phyloP scores from a whole-genome alignment of 2,329 filamentous ascomycete species.

The Calonectria multiphialidica region DNA sequence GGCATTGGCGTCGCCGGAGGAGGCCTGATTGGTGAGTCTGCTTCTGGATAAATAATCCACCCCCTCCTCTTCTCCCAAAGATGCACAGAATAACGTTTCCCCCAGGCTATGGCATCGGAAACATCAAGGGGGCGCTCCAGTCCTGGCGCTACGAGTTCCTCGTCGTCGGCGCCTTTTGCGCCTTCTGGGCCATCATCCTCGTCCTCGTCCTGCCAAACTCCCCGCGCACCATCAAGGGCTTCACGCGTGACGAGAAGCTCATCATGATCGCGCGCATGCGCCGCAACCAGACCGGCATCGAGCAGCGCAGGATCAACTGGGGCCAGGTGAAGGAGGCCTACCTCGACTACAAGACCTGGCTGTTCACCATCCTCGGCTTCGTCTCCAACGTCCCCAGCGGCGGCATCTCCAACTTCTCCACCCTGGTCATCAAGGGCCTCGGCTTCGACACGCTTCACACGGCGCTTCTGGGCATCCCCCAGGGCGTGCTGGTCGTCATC shows the following conservation, averaged over 20 bases:
- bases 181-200: slow-evolving; percentile 70
- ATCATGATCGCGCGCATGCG: slow-evolving; percentile 67
- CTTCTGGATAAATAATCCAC: no score
- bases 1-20: slow-evolving; percentile 71
- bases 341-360: slow-evolving; percentile 68
- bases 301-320: slow-evolving; percentile 67
- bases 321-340: slow-evolving; percentile 68
- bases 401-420: slow-evolving; percentile 70
- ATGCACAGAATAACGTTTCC: background rate
- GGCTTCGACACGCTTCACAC: slow-evolving; percentile 60
- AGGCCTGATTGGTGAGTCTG: slow-evolving; percentile 53
- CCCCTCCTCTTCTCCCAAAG: background rate
- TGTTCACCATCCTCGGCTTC: slow-evolving; percentile 67
- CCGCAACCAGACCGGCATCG: slow-evolving; percentile 69
- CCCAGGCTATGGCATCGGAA: slow-evolving; percentile 68
- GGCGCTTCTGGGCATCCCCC: slow-evolving; percentile 53
- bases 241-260: slow-evolving; percentile 63
- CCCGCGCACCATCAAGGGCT: slow-evolving; percentile 65
- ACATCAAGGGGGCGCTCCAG: slow-evolving; percentile 66
- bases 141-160: slow-evolving; percentile 78
- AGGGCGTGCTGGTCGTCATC: slow-evolving; percentile 51
- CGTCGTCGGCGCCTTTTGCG: slow-evolving; percentile 70
- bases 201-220: slow-evolving; percentile 68
- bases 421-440: slow-evolving; percentile 70
- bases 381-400: slow-evolving; percentile 69